Evolutionary conservation across 805 yeast genomes (phyloP).

Genomic region (Candida loeiensis): DNA sequence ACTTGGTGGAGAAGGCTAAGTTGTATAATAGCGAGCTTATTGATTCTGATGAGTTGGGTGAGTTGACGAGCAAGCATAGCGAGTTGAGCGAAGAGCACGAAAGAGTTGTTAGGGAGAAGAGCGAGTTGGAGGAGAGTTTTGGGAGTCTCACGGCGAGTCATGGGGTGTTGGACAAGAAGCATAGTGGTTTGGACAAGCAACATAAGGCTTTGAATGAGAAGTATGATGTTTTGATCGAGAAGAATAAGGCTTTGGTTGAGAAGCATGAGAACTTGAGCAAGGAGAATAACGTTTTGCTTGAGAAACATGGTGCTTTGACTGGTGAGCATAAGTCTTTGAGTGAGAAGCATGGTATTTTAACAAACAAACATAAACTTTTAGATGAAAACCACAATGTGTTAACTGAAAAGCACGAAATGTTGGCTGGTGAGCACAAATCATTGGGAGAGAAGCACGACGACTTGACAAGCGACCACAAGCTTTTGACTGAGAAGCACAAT

Average conservation of each 20-base stretch:
- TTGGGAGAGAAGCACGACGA: neutral
- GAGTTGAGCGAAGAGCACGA: neutral
- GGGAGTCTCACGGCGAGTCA: neutral
- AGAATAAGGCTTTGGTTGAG: neutral
- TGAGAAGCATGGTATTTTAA: neutral
- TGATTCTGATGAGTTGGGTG: slow-evolving; percentile 5
- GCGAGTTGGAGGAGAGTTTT: neutral
- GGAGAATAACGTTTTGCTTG: neutral
- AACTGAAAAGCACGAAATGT: neutral
- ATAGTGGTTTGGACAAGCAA: neutral
- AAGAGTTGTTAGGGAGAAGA: neutral
- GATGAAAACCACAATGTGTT: neutral
- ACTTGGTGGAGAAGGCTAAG: slow-evolving; percentile 10
- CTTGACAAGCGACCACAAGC: neutral
- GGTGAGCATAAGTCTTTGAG: neutral
- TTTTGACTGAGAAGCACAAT: neutral
- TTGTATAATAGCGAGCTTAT: slow-evolving; percentile 7
- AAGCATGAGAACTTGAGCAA: neutral
- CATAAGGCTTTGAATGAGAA: neutral
- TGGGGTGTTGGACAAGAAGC: neutral
- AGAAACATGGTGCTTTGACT: neutral
- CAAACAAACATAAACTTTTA: neutral
- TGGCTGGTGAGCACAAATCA: neutral
- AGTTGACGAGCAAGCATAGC: slow-evolving; percentile 10
- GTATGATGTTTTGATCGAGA: neutral